These are phyloP conservation scores for Alternaria sp. DNA, from an alignment of 2,329 filamentous ascomycete species.

Conservation along the genomic window DNA sequence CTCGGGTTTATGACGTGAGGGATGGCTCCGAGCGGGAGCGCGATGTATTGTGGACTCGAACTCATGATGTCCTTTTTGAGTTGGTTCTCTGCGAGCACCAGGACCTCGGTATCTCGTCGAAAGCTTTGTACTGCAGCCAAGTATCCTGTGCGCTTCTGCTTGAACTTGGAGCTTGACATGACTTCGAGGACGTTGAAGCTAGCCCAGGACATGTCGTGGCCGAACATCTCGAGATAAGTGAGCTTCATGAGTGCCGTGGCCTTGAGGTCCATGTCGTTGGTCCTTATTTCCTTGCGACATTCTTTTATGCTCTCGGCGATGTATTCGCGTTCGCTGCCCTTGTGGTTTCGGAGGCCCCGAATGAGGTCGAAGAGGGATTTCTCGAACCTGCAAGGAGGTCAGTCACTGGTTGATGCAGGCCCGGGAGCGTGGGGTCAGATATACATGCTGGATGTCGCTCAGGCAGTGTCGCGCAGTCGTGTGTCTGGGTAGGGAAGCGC, in stretches of 20 bases:
- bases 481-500: conserved; percentile 23
- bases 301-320: conserved; percentile 93
- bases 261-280: conserved; percentile 97
- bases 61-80: conserved; percentile 91
- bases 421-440: neutral
- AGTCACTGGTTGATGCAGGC: conserved; percentile 7
- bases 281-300: conserved; percentile 91
- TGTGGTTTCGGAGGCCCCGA: conserved; percentile 91
- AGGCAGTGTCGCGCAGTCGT: conserved; percentile 27
- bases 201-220: conserved; percentile 99
- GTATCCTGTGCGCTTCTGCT: conserved; percentile 95
- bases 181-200: conserved; percentile 98
- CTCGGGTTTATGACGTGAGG: conserved; percentile 94
- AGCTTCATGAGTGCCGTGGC: conserved; percentile 94
- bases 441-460: conserved; percentile 38
- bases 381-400: conserved; percentile 78
- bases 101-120: conserved; percentile 90
- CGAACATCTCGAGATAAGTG: conserved; percentile 98
- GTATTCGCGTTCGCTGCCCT: conserved; percentile 93
- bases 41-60: conserved; percentile 77
- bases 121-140: conserved; percentile 96
- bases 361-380: conserved; percentile 99
- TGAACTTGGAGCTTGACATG: conserved; percentile 95
- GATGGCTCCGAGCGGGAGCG: conserved; percentile 86
- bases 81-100: conserved; percentile 97